Base-by-base conservation (phyloP, 176 grass and related monocot genomes). In the Oropetium thomaeum region DNA sequence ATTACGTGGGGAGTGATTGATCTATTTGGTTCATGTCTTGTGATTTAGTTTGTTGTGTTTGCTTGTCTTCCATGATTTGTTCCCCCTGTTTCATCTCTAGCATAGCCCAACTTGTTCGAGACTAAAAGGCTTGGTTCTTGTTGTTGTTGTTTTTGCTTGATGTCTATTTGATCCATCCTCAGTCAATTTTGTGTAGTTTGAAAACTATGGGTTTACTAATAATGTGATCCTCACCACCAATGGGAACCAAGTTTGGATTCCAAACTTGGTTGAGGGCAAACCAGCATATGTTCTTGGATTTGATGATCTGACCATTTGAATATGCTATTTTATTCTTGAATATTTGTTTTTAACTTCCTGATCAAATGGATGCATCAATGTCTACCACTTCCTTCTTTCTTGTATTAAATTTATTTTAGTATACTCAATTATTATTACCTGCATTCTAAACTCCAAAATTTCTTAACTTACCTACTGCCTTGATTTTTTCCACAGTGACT, bases 401-500 rank as follows among this genome's bases (percentile, higher is more conserved):
- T 77, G 7, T 57, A 63, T 43, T 81, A 31, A 81, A 62, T 5
- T 38, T 51, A 62, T 5, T 38, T 51, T 7, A 73, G 45, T 69
- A 45, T 62, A 62, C 12, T 48, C 47, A 75, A 48, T 32, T 33
- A 17, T 44, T 51, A 27, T 37, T 59, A 54, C 8, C 5, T 69
- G 35, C 19, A 71, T 44, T 31, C n/a, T 44, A 49, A 38, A 71
- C 37, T 41, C 26, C 73, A 44, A 59, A 71, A 70, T 31, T 40
- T 15, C 61, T 48, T 75, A 69, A 32, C 57, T 75, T 67, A 76
- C 37, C 70, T 74, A 33, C 47, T 88, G 37, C 64, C n/a, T 73
- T 76, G 26, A 34, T 32, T 43, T 91, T 60, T 53, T 44, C 58
- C 53, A 84, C 91, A 98, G 95, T 82, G 95, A 98, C 78, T 98